These are phyloP conservation scores for Tardiomyces blankii DNA, from an alignment of 1,139 yeast species.

Conservation along the genomic window DNA sequence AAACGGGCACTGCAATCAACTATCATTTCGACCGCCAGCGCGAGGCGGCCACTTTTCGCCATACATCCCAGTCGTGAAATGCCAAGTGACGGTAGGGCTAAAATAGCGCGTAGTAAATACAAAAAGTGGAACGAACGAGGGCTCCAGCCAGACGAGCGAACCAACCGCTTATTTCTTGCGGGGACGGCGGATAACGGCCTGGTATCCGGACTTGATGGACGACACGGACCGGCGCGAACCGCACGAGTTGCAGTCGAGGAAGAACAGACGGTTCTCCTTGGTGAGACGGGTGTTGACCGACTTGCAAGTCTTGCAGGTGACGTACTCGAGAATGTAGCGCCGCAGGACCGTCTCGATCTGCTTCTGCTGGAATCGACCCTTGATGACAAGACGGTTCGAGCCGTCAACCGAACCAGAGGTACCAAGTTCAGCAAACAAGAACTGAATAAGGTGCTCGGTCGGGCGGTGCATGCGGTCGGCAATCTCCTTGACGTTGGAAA, in stretches of 20 bases:
- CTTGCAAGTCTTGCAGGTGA: slow-evolving; percentile 97
- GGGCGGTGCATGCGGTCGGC: slow-evolving; percentile 91
- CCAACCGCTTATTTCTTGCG: slow-evolving; percentile 23
- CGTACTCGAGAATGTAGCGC: slow-evolving; percentile 93
- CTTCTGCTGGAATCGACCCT: slow-evolving; percentile 97
- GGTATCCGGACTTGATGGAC: slow-evolving; percentile 98
- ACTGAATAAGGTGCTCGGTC: slow-evolving; percentile 94
- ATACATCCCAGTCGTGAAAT: background rate
- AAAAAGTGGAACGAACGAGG: too few species aligned
- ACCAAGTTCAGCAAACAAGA: slow-evolving; percentile 96
- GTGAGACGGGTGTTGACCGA: slow-evolving; percentile 92
- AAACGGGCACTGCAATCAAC: too few species aligned
- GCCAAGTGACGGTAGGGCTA: background rate
- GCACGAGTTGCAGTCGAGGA: slow-evolving; percentile 96
- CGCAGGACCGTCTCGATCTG: slow-evolving; percentile 94
- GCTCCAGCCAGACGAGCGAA: too few species aligned
- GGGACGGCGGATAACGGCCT: slow-evolving; percentile 56
- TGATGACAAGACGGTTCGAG: slow-evolving; percentile 88
- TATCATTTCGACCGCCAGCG: too few species aligned
- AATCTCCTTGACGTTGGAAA: slow-evolving; percentile 92
- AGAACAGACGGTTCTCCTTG: slow-evolving; percentile 96
- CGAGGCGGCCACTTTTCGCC: too few species aligned
- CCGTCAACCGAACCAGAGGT: slow-evolving; percentile 99
- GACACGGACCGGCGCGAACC: slow-evolving; percentile 96
- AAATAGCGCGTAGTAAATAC: background rate